phyloP scores from a whole-genome alignment of 805 yeast genomes.

The Candida taoyuanica region DNA sequence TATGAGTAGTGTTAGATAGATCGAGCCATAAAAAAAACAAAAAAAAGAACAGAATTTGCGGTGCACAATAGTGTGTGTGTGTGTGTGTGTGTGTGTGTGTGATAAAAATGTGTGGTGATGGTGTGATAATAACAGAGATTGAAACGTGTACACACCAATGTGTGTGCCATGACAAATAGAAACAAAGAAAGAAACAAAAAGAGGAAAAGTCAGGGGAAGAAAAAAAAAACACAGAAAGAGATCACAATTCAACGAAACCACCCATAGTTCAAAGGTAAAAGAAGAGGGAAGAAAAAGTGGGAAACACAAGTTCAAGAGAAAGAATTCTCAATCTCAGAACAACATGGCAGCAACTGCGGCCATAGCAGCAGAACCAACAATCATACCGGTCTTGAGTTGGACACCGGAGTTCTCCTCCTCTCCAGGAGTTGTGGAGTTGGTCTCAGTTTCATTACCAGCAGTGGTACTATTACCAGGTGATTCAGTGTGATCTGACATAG shows the following conservation, averaged over 20 bases:
- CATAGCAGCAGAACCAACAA: constrained; percentile 2
- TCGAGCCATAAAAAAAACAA: no score
- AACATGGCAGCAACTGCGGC: constrained; percentile 13
- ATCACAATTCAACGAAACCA: not conserved
- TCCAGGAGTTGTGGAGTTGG: constrained; percentile 8
- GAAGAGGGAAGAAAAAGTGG: not conserved
- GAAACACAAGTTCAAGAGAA: not conserved
- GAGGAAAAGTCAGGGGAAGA: not conserved
- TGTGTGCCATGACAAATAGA: not conserved
- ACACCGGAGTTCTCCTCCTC: constrained; percentile 12
- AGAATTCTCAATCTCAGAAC: constrained; percentile 4
- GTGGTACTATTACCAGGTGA: constrained; percentile 2
- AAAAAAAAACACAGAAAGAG: not conserved
- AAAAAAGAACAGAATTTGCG: no score
- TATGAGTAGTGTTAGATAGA: no score
- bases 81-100: no score
- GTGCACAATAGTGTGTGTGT: no score
- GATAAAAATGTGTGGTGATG: no score
- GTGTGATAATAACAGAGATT: no score
- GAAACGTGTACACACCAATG: no score
- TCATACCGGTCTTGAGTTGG: constrained; percentile 3
- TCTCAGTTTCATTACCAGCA: constrained; percentile 5
- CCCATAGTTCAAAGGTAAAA: not conserved
- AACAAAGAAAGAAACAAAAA: no score
- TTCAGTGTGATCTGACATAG: constrained; percentile 3